Base-by-base conservation (phyloP, 139 green algal genomes). In the Trebouxia sp. region DNA sequence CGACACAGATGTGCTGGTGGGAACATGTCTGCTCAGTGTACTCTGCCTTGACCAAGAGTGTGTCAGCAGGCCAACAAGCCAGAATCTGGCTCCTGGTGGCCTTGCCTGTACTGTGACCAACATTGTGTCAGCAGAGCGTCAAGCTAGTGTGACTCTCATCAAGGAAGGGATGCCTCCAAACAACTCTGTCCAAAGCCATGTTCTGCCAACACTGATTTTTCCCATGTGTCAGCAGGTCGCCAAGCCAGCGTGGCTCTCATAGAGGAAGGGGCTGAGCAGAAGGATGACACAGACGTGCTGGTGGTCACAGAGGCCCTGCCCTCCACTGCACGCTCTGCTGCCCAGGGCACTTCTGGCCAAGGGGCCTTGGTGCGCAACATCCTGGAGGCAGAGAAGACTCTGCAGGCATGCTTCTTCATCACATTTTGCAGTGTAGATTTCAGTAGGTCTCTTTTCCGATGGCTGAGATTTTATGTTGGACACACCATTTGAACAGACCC, bases 301-400 rank as follows among this genome's bases (percentile, higher is more conserved):
- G 75, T 80, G 48, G 87, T 58, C 42, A 75, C 48, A 26, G 28
- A 83, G 75, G 17, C 85, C 86, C n/a, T 76, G 67, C 67, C 67
- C 12, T 30, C 67, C 39, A 9, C 22, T 51, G 41, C 24, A 53
- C 38, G 39, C 39, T 38, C n/a, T 51, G 1, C 41, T 28, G 38
- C 20, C 24, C 41, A 39, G 26, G 43, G 41, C 24, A 14, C 41
- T 41, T 48, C 37, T 22, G 62, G 62, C 78, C 80, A 85, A 72
- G 91, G 91, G 14, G 90, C 90, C 67, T 83, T 95, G 28, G 91
- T 95, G 50, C 82, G 84, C 51, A 85, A 95, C 79, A 95, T 95
- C 32, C 30, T 94, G 50, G 79, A 86, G 42, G 89, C 86, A 22
- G 80, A 93, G 81, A 78, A 92, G 55, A 82, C 87, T 28, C 86